Base-by-base conservation (phyloP, 1,284 basidiomycete genomes). In the Trametes versicolor region DNA sequence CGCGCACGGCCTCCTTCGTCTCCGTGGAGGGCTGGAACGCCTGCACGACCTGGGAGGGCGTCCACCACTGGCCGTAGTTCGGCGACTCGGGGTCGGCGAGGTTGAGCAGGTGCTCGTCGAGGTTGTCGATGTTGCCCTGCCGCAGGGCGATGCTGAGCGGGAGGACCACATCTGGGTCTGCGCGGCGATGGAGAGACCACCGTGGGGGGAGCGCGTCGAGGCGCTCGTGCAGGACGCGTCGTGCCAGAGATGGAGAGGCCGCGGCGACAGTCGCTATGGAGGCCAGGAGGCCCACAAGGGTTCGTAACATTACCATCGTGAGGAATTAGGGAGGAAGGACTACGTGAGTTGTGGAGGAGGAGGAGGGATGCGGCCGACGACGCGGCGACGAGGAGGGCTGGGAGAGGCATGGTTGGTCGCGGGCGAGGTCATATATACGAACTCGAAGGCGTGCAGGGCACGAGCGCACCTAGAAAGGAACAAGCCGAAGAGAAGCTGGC, bases 101-200 rank as follows among this genome's bases (percentile, higher is more conserved):
- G 58, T 80, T 77, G 66, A 80, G 74, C 10, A 85, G 76, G 51
- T 78, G 73, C 8, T 76, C 74, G 43, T 84, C 79, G 34, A 84
- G 72, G 27, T 74, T 71, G 66, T 81, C 72, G 17, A 82, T 57
- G 70, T 84, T 83, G 29, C 77, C 75, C 70, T 84, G 83, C 49
- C 73, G 75, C 34, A 85, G 78, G 7, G 80, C 83, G 63, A 85
- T 81, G 48, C 80, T 79, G 29, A 86, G 69, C 29, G 81, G 80
- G 13, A 83, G 72, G 55, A 74, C 52, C 0, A 73, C 66, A 39
- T 74, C 70, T 23, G 80, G 69, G 7, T 75, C 72, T 39, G 79
- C 76, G 37, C 78, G 74, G 5, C 78, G 74, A 45, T 73, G 64
- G 21, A 71, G 75, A 13, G 66, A 61, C 83, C 82, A 84, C 25